These are phyloP conservation scores for Phlyctochytrium bullatum DNA, from an alignment of 192 early-diverging fungal genomes.

Conservation along the genomic window DNA sequence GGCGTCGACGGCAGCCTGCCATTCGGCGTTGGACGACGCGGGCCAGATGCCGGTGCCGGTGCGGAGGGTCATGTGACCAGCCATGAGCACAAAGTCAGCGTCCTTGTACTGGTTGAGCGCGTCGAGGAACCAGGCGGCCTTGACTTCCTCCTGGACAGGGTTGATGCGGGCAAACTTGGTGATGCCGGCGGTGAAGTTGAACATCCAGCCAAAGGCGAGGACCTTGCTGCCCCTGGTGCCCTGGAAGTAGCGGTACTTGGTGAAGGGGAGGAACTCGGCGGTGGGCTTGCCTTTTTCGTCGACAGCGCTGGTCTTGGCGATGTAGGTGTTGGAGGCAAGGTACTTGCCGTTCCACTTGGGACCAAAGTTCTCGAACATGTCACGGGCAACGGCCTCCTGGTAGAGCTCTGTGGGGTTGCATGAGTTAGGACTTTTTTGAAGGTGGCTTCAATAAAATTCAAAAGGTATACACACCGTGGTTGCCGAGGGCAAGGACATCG, in stretches of 20 bases:
- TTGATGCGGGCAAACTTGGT: constrained; percentile 34
- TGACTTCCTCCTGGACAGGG: constrained; percentile 44
- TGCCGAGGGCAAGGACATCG: constrained; percentile 41
- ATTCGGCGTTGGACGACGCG: constrained; percentile 24
- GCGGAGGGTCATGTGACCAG: constrained; percentile 50
- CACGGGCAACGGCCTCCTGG: constrained; percentile 21
- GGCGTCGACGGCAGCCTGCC: constrained; percentile 36
- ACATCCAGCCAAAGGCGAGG: constrained; percentile 49
- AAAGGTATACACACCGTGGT: constrained; percentile 36
- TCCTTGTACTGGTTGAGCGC: constrained; percentile 38
- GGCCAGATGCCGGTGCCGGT: constrained; percentile 1
- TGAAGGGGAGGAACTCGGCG: neutral
- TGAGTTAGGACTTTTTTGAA: neutral
- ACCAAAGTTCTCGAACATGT: constrained; percentile 22
- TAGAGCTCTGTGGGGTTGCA: constrained; percentile 9
- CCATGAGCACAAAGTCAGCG: constrained; percentile 49
- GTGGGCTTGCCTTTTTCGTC: neutral
- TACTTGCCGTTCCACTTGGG: constrained; percentile 25
- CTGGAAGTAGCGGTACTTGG: constrained; percentile 28
- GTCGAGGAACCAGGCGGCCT: constrained; percentile 49
- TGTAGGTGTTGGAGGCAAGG: constrained; percentile 10
- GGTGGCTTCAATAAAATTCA: constrained; percentile 5
- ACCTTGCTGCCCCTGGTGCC: constrained; percentile 48
- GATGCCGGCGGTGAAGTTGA: constrained; percentile 28
- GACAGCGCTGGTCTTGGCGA: constrained; percentile 31